A percentile compares a stretch with the other conserved stretches of the same genome.
Evolutionary conservation across 192 early-diverging fungal genomes (phyloP).

Genomic region (Pilaira anomala): DNA sequence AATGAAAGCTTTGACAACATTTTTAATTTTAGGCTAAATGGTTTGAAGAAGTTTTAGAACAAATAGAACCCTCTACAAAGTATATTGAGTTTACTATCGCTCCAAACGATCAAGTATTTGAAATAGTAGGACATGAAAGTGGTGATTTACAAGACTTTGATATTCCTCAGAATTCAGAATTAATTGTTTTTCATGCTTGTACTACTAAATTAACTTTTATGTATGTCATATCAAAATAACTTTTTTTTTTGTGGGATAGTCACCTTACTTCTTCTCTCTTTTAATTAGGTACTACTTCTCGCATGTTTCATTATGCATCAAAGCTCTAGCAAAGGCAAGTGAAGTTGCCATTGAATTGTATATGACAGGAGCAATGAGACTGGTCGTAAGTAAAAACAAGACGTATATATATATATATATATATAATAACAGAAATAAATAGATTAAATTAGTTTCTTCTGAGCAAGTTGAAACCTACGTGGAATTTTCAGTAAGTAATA

Average conservation of each 20-base stretch:
- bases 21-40: constrained; percentile 5
- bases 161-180: constrained; percentile 3
- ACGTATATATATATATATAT: not conserved
- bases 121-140: constrained; percentile 2
- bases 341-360: constrained; percentile 13
- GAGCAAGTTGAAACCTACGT: not conserved
- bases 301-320: constrained; percentile 1
- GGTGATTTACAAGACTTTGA: constrained; percentile 3
- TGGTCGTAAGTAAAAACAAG: constrained; percentile 2
- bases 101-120: constrained; percentile 20
- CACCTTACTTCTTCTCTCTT: not conserved
- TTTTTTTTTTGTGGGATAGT: no score
- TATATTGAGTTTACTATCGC: constrained; percentile 19
- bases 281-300: constrained; percentile 8
- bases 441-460: not conserved
- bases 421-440: not conserved
- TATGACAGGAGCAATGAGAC: not conserved
- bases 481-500: constrained; percentile 10
- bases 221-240: constrained; percentile 9
- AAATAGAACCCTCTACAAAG: constrained; percentile 16
- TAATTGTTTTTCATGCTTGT: constrained; percentile 6
- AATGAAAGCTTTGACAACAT: not conserved
- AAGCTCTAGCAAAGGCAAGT: constrained; percentile 1
- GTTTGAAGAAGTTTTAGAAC: constrained; percentile 16
- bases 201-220: not conserved